Percentiles rank a stretch among this genome's conserved stretches.
These are phyloP conservation scores for Trypanosoma avium DNA, from an alignment of 208 protist genomes.

Conservation along the genomic window DNA sequence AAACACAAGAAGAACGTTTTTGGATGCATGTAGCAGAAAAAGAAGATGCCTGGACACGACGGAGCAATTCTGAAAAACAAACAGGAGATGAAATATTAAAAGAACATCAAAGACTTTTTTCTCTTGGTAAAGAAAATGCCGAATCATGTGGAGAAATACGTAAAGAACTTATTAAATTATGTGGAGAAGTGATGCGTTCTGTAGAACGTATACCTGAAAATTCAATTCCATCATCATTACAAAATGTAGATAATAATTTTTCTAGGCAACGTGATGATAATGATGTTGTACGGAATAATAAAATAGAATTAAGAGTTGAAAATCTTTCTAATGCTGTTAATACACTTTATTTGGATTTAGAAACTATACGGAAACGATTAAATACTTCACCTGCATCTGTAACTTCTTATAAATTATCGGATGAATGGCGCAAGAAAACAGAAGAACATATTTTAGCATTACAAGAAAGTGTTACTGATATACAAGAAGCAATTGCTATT, in stretches of 20 bases:
- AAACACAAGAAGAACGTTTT: constrained; percentile 4
- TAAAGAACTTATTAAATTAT: constrained; percentile 20
- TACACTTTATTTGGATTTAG: constrained; percentile 12
- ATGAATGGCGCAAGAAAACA: constrained; percentile 1
- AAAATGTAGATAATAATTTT: too few relatives aligned
- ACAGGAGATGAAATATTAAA: neutral
- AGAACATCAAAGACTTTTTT: constrained; percentile 17
- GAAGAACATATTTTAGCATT: constrained; percentile 9
- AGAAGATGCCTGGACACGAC: constrained; percentile 8
- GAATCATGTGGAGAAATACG: constrained; percentile 18
- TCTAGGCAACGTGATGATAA: neutral
- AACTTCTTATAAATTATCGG: too few relatives aligned
- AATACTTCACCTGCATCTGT: neutral
- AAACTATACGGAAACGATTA: neutral
- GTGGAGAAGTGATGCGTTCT: constrained; percentile 16
- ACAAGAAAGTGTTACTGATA: constrained; percentile 9
- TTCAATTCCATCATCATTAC: too few relatives aligned
- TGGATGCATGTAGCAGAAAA: constrained; percentile 6
- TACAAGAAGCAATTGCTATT: constrained; percentile 21
- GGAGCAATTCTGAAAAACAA: neutral
- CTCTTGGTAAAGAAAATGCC: constrained; percentile 15
- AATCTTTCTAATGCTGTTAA: constrained; percentile 15
- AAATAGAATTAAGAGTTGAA: constrained; percentile 8
- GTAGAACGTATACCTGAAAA: constrained; percentile 5
- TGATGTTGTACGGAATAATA: neutral